A percentile compares a stretch with the other conserved stretches of the same genome.
These are phyloP conservation scores for Diaporthe destruens DNA, from an alignment of 2,329 filamentous ascomycete genomes.

Conservation along the genomic window DNA sequence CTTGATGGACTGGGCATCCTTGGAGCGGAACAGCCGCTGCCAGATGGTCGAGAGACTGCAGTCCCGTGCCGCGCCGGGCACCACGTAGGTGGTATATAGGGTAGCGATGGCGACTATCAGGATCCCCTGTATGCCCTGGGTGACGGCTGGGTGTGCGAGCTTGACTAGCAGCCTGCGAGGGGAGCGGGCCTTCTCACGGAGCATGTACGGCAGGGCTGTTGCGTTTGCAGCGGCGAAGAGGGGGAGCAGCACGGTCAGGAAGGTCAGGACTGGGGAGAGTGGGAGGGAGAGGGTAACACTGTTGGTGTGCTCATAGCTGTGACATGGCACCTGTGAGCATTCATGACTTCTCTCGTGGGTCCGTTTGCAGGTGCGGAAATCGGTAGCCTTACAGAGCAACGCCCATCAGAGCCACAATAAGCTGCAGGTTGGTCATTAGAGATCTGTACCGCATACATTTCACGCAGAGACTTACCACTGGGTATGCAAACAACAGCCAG, in stretches of 20 bases:
- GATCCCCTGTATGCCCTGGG: conserved; percentile 59
- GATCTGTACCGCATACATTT: not conserved
- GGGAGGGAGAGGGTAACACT: conserved; percentile 56
- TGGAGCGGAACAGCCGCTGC: conserved; percentile 64
- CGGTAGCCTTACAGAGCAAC: conserved; percentile 43
- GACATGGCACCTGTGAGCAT: conserved; percentile 27
- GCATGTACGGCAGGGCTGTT: conserved; percentile 51
- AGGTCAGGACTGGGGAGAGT: conserved; percentile 52
- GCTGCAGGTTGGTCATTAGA: conserved; percentile 35
- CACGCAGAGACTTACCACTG: conserved; percentile 21
- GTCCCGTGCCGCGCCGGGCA: conserved; percentile 51
- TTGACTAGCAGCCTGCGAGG: conserved; percentile 38
- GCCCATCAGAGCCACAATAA: conserved; percentile 45
- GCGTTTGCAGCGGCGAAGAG: conserved; percentile 55
- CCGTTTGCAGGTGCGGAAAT: not conserved
- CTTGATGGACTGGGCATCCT: conserved; percentile 64
- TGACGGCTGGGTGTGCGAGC: conserved; percentile 49
- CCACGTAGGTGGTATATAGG: conserved; percentile 53
- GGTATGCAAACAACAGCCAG: conserved; percentile 20
- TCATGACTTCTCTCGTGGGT: not conserved
- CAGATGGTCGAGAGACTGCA: conserved; percentile 71
- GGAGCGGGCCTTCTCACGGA: conserved; percentile 45
- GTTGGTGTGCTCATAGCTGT: conserved; percentile 56
- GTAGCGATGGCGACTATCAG: conserved; percentile 60
- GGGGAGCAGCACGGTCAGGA: conserved; percentile 56